Evolutionary conservation across 805 yeast genomes (phyloP).

Genomic region (Pichia cephalocereana): DNA sequence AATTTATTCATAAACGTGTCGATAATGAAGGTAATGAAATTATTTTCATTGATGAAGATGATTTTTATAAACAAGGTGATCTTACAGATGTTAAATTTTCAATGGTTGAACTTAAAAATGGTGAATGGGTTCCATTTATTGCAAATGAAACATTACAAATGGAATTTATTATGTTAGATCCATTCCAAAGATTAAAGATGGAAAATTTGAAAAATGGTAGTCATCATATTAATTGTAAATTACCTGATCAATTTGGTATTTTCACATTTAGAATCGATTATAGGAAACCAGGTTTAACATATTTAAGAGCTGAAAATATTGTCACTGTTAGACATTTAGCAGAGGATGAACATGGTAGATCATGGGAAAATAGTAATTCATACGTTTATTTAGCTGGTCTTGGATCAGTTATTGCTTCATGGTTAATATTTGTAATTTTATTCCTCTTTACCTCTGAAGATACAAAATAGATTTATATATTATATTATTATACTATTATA

Average conservation of each 20-base stretch:
- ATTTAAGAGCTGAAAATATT: constrained; percentile 51
- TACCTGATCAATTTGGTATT: constrained; percentile 97
- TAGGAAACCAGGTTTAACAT: constrained; percentile 67
- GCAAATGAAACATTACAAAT: constrained; percentile 48
- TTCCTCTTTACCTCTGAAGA: constrained; percentile 33
- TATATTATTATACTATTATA: neutral
- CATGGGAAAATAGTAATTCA: constrained; percentile 87
- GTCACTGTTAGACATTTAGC: constrained; percentile 91
- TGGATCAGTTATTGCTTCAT: constrained; percentile 56
- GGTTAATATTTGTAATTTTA: constrained; percentile 68
- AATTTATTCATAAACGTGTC: constrained; percentile 44
- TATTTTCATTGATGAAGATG: constrained; percentile 24
- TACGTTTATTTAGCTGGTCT: constrained; percentile 84
- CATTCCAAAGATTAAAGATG: constrained; percentile 78
- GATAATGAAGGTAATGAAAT: constrained; percentile 1
- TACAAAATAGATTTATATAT: constrained; percentile 10
- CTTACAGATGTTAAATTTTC: constrained; percentile 47
- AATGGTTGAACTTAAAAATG: constrained; percentile 35
- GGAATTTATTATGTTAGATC: constrained; percentile 85
- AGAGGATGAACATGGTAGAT: constrained; percentile 87
- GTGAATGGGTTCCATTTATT: constrained; percentile 57
- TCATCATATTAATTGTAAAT: constrained; percentile 47
- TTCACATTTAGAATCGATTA: constrained; percentile 78
- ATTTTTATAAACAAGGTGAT: constrained; percentile 69
- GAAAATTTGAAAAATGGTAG: constrained; percentile 35